Base-by-base conservation (phyloP, 2,329 filamentous ascomycete genomes). In the Chlorencoelia australis region DNA sequence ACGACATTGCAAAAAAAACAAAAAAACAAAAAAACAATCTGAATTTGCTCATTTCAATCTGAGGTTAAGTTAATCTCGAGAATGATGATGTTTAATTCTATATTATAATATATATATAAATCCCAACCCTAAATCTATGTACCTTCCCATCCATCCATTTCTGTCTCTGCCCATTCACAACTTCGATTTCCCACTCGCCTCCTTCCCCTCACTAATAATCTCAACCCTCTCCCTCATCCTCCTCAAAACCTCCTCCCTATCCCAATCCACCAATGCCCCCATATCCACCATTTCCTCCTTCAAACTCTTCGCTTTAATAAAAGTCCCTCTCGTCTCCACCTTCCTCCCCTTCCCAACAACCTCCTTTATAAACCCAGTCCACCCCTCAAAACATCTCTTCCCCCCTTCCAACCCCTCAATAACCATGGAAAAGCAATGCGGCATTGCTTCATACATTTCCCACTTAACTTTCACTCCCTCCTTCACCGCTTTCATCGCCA, bases 401-500 rank as follows among this genome's bases (percentile, higher is more conserved):
- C 68, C 60, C 19, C 59, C 65, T 1, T 63, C 52, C 2, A 67
- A 54, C 4, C 59, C 57, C 2, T 65, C 57, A 37, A 84, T 59
- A 2, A 83, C 44, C 44, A 75, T 50, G 1, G 69, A 73, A 52
- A 85, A 89, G 47, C 73, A 75, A 59, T 88, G 83, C 36, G 84
- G 82, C 83, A 89, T 89, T 3, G 75, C 79, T 55, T 87, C 78
- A 54, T 77, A 91, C 59, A 85, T 73, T 54, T 83, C 74, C 50
- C 77, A 81, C 3, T 73, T 65, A 0, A 88, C 71, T 0, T 51
- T 52, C 0, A 79, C 78, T 4, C 72, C 75, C 30, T 81, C 71
- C 6, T 50, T 45, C 11, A 64, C 63, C 8, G 82, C 63, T 25
- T 68, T 66, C 26, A 62, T 58, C 0, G 77, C 80, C 2, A 84